Base-by-base conservation (phyloP, 164 flowering plant species). In the Piper longum region DNA sequence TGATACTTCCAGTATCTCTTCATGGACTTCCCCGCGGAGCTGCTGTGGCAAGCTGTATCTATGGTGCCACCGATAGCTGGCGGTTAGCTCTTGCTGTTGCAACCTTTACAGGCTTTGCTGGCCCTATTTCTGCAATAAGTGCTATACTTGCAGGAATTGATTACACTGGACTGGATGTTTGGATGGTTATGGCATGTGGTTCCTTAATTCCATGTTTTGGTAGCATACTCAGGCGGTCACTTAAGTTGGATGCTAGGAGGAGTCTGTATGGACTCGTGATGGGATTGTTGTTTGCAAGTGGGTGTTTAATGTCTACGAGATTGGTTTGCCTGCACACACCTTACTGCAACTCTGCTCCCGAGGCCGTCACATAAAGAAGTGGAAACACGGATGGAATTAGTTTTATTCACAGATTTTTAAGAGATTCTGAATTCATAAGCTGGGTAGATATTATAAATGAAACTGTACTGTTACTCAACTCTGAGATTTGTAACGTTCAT, bases 1-100 rank as follows among this genome's bases (percentile, higher is more conserved):
- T 93, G 85, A 86, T 93, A 63, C 85, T 91, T 56, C 96, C 96
- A 0, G 96, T 82, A 43, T 85, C 97, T 18, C 80, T 93, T 5
- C 98, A 93, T 56, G 97, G 98, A 8, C 84, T 93, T n/a, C 93
- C 97, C 40, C 81, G 96, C 0, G 98, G 98, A 9, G 90, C 95
- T 16, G 97, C 97, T 12, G 98, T 90, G 7, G 97, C 95, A 1
- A 88, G 98, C 75, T 88, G 96, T 70, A 79, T 88, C 56, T 84
- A 74, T 62, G 96, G 97, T 18, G 95, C 97, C 3, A 90, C 98
- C 4, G 88, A 79, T 73, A 90, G 88, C 64, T 93, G 92, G 96
- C 85, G 87, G 17, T 84, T 80, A 16, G 78, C 97, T 36, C 83
- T 93, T 26, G 82, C 82, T 16, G 84, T 87, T 3, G 85, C 98